Evolutionary conservation across 2,329 filamentous ascomycete species (phyloP).

Genomic region (Phyllosticta citriasiana): DNA sequence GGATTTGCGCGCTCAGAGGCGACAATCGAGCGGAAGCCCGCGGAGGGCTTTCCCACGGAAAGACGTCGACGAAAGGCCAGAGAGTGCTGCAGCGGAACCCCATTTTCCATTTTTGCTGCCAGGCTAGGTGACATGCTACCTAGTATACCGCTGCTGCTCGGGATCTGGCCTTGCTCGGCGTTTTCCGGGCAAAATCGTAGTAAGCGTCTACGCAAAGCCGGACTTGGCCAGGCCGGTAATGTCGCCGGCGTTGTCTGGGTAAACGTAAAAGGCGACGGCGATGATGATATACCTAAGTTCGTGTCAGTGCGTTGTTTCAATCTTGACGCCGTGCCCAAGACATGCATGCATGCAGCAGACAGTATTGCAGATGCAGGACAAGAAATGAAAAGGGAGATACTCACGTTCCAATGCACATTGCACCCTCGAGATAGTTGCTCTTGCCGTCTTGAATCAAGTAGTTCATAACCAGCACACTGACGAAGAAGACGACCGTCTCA

Average conservation of each 20-base stretch:
- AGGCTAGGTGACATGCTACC: not conserved
- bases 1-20: not conserved
- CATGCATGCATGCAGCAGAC: conserved; percentile 7
- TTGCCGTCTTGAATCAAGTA: conserved; percentile 78
- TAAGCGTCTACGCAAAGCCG: not conserved
- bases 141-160: not conserved
- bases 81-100: not conserved
- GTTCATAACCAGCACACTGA: conserved; percentile 77
- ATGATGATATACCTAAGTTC: conserved; percentile 45
- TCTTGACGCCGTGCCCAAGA: conserved; percentile 1
- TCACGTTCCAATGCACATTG: conserved; percentile 42
- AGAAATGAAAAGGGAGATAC: not conserved
- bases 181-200: not conserved
- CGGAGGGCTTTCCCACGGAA: no score
- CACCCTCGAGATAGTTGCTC: conserved; percentile 79
- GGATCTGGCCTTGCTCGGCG: not conserved
- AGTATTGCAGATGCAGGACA: not conserved
- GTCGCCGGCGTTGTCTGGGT: conserved; percentile 42
- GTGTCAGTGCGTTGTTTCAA: not conserved
- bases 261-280: conserved; percentile 50
- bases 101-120: not conserved
- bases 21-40: no score
- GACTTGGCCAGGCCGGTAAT: conserved; percentile 11
- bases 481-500: conserved; percentile 78
- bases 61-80: not conserved